Base-by-base conservation (phyloP, 768 basidiomycete genomes). In the Agaricus subrufescens region DNA sequence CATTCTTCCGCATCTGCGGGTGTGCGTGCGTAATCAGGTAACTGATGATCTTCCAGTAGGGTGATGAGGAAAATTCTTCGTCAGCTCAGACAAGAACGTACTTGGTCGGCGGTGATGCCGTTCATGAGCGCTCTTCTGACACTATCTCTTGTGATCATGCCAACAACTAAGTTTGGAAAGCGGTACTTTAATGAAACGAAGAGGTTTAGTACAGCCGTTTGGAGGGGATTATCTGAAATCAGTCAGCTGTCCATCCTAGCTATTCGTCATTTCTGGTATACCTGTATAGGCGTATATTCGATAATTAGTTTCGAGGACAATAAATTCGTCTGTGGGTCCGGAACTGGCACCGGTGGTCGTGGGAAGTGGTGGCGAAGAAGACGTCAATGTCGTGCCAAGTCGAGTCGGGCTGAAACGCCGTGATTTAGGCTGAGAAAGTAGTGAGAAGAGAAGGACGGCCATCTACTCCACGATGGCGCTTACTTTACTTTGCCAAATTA, bases 281-380 rank as follows among this genome's bases (percentile, higher is more conserved):
- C 94, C 89, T 37, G 97, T 99, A 71, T 99, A 99, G 4, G 97
- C 97, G 68, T 98, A 99, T 60, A 99, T 74, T 62, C 94, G 89
- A 75, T 98, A 98, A 74, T 99, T 98, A 19, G 97, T 98, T 75
- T 99, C 97, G 43, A 99, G 79, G 62, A 98, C 86, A 62, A 98
- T 88, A 75, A 97, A 98, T 12, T 95, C 93, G 69, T 96, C 85
- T 65, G 78, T 72, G 61, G 85, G 77, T 31, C 81, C 79, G 45
- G 81, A 81, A 47, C 77, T 76, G 30, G 78, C 78, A 10, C 83
- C 75, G 52, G 76, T 75, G 43, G 81, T 81, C 52, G 83, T 84
- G 58, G 87, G 87, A 65, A 91, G 75, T 5, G 87, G 85, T 29
- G 91, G 88, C 25, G 89, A 86, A 50, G 91, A 92, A 14, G 94